Percentiles rank a stretch among this genome's conserved stretches.
Evolutionary conservation across 352 stramenopile species (phyloP).

Genomic region (Pythium brachiatum): DNA sequence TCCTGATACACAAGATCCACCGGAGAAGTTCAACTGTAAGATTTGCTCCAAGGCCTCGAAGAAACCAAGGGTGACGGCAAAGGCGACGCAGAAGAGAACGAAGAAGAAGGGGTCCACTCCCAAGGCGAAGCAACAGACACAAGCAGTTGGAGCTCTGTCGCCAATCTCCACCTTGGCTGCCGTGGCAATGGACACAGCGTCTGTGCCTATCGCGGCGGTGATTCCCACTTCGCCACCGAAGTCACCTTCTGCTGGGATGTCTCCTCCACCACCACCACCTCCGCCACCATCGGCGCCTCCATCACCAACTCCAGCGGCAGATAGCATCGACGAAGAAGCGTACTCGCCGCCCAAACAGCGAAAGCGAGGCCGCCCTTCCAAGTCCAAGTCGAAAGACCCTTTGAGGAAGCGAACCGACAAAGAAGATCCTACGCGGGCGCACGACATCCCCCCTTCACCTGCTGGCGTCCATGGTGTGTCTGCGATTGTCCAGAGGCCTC

Average conservation of each 20-base stretch:
- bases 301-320: constrained; percentile 9
- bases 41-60: constrained; percentile 30
- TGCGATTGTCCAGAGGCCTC: constrained; percentile 36
- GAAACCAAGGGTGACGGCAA: constrained; percentile 3
- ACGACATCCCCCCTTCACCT: constrained; percentile 1
- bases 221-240: constrained; percentile 11
- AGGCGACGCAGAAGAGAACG: constrained; percentile 5
- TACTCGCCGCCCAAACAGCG: constrained; percentile 6
- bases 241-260: not conserved
- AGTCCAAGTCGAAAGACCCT: constrained; percentile 13
- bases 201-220: constrained; percentile 7
- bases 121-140: constrained; percentile 14
- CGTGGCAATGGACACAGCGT: constrained; percentile 14
- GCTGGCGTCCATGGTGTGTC: constrained; percentile 11
- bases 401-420: constrained; percentile 20
- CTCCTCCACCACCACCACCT: constrained; percentile 17
- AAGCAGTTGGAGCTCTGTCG: not conserved
- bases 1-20: constrained; percentile 42
- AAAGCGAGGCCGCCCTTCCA: constrained; percentile 10
- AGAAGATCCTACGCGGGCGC: constrained; percentile 2
- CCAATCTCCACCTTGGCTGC: not conserved
- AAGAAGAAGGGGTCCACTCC: constrained; percentile 17
- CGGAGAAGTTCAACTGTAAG: constrained; percentile 56
- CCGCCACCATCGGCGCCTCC: constrained; percentile 17
- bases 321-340: not conserved